Evolutionary conservation across 2,329 filamentous ascomycete species (phyloP).

Genomic region (Sphaerulina musiva): DNA sequence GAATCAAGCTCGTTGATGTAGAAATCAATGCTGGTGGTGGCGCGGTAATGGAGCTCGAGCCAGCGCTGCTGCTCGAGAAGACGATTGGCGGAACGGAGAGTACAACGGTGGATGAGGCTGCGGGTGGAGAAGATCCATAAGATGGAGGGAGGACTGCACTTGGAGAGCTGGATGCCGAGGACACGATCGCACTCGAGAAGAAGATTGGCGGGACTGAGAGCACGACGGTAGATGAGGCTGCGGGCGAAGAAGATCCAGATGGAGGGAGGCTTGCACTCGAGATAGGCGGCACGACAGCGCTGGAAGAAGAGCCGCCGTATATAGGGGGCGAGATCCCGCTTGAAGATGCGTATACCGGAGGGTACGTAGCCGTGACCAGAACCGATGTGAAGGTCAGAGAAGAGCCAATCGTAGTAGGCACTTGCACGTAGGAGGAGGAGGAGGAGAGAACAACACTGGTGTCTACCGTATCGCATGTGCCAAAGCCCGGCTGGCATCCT

Average conservation of each 20-base stretch:
- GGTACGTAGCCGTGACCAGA: slow-evolving; percentile 11
- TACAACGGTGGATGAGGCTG: not conserved
- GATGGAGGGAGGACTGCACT: not conserved
- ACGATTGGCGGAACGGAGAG: not conserved
- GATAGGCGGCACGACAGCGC: not conserved
- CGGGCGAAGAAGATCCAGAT: not conserved
- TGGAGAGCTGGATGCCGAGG: not conserved
- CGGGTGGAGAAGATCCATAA: not conserved
- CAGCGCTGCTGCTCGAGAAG: not conserved
- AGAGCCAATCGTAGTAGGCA: not conserved
- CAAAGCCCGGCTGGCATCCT: slow-evolving; percentile 12
- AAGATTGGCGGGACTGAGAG: not conserved
- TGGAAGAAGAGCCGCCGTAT: not conserved
- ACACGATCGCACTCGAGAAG: not conserved
- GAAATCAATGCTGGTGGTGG: not conserved
- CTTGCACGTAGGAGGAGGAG: not conserved
- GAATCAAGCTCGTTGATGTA: not conserved
- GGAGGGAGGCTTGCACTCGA: not conserved
- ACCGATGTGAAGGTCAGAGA: slow-evolving; percentile 4
- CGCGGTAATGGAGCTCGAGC: not conserved
- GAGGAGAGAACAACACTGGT: not conserved
- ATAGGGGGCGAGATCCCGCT: too few relatives aligned
- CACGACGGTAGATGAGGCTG: not conserved
- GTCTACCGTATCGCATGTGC: not conserved
- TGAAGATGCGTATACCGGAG: not conserved